These are phyloP conservation scores for Vanderwaltozyma verrucispora DNA, from an alignment of 805 yeast species.

Conservation along the genomic window DNA sequence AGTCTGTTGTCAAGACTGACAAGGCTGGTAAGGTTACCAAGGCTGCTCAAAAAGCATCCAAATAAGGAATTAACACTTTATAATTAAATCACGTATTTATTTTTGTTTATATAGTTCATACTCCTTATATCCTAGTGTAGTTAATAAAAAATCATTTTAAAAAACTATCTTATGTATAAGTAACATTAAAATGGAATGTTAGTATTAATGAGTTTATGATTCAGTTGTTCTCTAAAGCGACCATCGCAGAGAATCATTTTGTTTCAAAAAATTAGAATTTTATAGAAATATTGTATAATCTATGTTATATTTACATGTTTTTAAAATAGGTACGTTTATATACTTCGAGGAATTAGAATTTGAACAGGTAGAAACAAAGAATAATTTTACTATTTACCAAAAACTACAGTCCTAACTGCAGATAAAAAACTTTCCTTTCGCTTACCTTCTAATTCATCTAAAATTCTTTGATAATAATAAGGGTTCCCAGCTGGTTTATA, in stretches of 20 bases:
- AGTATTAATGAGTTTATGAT: no score
- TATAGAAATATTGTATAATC: no score
- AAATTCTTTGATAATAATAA: conserved; percentile 57
- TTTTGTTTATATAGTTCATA: conserved; percentile 7
- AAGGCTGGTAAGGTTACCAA: conserved; percentile 91
- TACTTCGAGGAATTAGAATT: no score
- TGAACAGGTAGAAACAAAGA: no score
- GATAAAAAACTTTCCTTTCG: conserved; percentile 52
- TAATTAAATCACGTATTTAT: conserved; percentile 7
- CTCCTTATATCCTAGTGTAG: conserved; percentile 1
- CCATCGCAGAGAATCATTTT: no score
- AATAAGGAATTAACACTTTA: conserved; percentile 16
- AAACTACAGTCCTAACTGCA: conserved; percentile 64
- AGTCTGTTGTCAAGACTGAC: conserved; percentile 82
- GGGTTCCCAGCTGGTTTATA: conserved; percentile 80
- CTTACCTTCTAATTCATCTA: conserved; percentile 62
- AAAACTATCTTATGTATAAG: no score
- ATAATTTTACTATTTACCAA: conserved; percentile 71
- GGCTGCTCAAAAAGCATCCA: conserved; percentile 53
- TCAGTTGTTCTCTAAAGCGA: no score
- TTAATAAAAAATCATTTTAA: no score
- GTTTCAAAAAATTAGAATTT: no score
- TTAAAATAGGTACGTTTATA: no score
- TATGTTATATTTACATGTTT: no score
- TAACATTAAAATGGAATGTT: no score